Base-by-base conservation (phyloP, 192 early-diverging fungal genomes). In the Coemansia sp. region DNA sequence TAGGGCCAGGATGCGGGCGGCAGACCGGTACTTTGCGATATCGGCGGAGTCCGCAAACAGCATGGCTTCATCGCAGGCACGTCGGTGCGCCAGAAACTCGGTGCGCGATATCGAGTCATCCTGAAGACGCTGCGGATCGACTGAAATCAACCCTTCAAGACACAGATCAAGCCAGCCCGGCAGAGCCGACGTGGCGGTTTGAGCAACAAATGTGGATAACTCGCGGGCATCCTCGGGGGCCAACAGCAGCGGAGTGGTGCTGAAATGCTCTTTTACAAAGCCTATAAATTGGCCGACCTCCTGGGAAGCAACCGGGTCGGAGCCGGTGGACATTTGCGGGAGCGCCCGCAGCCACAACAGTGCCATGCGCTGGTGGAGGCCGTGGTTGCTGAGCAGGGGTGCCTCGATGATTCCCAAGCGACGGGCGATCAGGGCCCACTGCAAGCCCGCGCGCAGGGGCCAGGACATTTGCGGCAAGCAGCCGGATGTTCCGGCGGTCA, bases 371-470 rank as follows among this genome's bases (percentile, higher is more conserved):
- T 67, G 74, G 35, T 46, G 40, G 52, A 78, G 37, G 1, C 49
- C 74, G 20, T 62, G 68, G 7, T 56, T 43, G 35, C 53, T 54
- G 9, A 61, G 39, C 53, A 78, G 12, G 33, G 59, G 38, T 13
- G 68, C 68, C 18, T 70, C 68, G 14, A 78, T 54, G 1, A 70
- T 42, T 0, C 63, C 67, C 40, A 67, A 56, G 1, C 68, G 47
- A 12, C 68, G 63, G 1, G 68, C 74, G 39, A 70, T 31, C 35
- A 57, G 37, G 59, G 63, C 54, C 74, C 74, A 78, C 8, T 33
- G 40, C 53, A 78, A 36, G 7, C 63, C 74, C 38, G 63, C 19
- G 9, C 57, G 68, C 43, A 78, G 53, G 13, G 40, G 48, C 68
- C 74, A 67, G 35, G 68, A 55, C 10, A 63, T 33, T 10, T 39